A percentile compares a stretch with the other conserved stretches of the same genome.
These are phyloP conservation scores for Didymella exigua DNA, from an alignment of 2,329 filamentous ascomycete genomes.

Conservation along the genomic window DNA sequence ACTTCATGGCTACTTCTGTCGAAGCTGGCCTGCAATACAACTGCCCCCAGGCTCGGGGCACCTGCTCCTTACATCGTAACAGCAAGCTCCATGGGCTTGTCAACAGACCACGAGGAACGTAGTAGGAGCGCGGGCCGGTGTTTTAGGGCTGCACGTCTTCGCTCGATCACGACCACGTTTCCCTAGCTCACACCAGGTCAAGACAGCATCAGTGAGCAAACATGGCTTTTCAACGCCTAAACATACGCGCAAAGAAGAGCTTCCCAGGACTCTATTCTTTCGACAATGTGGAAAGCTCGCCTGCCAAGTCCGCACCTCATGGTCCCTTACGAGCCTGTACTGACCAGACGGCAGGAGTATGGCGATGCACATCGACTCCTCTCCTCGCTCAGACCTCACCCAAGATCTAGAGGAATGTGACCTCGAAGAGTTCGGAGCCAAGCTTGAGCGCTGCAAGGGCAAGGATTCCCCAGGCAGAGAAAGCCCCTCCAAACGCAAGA, in stretches of 20 bases:
- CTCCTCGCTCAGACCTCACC: not conserved
- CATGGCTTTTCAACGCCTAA: conserved; percentile 37
- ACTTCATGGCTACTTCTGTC: not conserved
- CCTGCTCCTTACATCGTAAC: not conserved
- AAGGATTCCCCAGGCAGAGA: conserved; percentile 26
- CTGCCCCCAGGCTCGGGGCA: not conserved
- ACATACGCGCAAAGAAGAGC: conserved; percentile 38
- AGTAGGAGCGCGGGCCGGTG: not conserved
- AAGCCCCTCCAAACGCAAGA: conserved; percentile 35
- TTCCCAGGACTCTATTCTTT: conserved; percentile 36
- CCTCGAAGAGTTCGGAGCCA: conserved; percentile 24
- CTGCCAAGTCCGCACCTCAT: conserved; percentile 3
- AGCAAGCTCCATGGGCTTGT: not conserved
- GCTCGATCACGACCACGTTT: not conserved
- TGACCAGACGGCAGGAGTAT: not conserved
- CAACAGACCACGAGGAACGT: not conserved
- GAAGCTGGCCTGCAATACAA: not conserved
- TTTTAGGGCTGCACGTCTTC: not conserved
- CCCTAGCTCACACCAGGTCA: not conserved
- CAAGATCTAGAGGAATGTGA: not conserved
- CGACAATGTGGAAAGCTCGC: conserved; percentile 9
- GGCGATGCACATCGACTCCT: not conserved
- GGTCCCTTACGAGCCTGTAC: not conserved
- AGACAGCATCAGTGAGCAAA: conserved; percentile 19
- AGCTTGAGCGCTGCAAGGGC: conserved; percentile 13